These are phyloP conservation scores for Saccharomycopsis sp. DNA, from an alignment of 805 yeast genomes.

Conservation along the genomic window DNA sequence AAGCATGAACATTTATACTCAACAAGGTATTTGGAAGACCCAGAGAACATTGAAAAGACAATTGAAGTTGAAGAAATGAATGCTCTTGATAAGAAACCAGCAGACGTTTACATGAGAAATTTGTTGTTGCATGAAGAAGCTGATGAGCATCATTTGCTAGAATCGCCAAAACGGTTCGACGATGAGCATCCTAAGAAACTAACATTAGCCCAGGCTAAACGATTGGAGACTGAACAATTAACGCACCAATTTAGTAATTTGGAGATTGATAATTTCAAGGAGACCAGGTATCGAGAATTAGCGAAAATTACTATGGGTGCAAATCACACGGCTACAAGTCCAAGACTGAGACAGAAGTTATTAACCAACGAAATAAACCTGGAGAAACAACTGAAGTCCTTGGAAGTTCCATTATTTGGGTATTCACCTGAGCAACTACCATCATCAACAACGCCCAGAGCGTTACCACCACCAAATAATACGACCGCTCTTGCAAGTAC, in stretches of 20 bases:
- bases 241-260: constrained; percentile 1
- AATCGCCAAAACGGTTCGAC: not conserved
- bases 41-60: not conserved
- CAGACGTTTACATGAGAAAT: constrained; percentile 2
- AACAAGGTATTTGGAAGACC: not conserved
- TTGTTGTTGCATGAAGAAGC: constrained; percentile 1
- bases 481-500: not conserved
- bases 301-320: not conserved
- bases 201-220: not conserved
- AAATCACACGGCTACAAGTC: not conserved
- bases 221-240: not conserved
- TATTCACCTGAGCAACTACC: not conserved
- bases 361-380: not conserved
- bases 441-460: no score
- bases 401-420: not conserved
- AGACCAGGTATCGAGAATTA: not conserved
- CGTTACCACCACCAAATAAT: no score
- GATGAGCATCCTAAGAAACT: not conserved
- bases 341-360: not conserved
- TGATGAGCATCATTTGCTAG: not conserved
- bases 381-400: not conserved
- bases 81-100: not conserved
- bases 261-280: not conserved
- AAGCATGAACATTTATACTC: constrained; percentile 3
- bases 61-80: not conserved